Base-by-base conservation (phyloP, 495 filamentous ascomycete genomes). In the Aspergillus saccharolyticus region DNA sequence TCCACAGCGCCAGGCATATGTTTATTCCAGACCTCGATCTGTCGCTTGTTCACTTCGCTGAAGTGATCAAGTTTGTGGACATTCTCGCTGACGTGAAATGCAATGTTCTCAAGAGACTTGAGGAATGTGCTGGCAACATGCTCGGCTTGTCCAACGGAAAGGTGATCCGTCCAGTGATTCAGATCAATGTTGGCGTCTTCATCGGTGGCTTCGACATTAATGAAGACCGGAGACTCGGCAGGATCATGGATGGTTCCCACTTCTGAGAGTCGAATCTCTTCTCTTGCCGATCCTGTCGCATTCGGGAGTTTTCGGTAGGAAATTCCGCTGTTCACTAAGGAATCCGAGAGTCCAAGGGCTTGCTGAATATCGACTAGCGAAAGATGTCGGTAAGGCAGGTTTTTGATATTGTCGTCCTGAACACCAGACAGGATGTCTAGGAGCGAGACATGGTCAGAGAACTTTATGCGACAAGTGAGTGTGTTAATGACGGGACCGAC, bases 321-420 rank as follows among this genome's bases (percentile, higher is more conserved):
- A 0, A 79, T 57, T 50, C 74, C 76, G 10, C 73, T 78, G 44
- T 80, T 78, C 59, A 78, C 77, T 8, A 73, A 54, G 0, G 54
- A 42, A 1, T 58, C 28, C 10, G 51, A 47, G 19, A 60, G 21
- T 25, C 57, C 71, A 52, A 80, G 54, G 3, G 65, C 75, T 53
- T 81, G 79, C 53, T 82, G 78, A 10, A 84, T 78, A 54, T 83
- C 78, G 30, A 80, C 78, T 17, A 84, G 69, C 0, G 80, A 80
- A 4, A 69, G 69, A 57, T 80, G 74, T 5, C 77, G 68, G 53
- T 78, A 71, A 1, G 76, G 66, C 46, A 81, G 66, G 20, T 76
- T 74, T 10, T 78, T 70, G 55, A 82, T 67, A 48, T 79, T 80
- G 57, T 83, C 76, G 33, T 65, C 67, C 56, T 85, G 82, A 18